Evolutionary conservation across 192 early-diverging fungal species (phyloP).

Genomic region (Podila epigama): DNA sequence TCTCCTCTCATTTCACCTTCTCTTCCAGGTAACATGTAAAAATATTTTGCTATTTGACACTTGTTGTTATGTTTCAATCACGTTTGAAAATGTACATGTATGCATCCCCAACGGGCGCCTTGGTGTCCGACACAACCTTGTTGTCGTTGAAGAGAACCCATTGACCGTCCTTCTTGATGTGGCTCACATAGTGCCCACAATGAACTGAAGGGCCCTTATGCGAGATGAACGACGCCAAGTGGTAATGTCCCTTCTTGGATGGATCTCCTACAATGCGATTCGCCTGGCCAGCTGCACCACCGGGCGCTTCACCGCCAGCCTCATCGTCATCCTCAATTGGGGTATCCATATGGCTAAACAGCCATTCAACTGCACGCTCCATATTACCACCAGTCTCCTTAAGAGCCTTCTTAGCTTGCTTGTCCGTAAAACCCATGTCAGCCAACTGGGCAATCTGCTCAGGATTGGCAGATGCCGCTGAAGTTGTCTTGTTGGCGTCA

Average conservation of each 20-base stretch:
- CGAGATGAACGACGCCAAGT: conserved; percentile 83
- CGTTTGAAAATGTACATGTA: conserved; percentile 78
- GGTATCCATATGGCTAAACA: conserved; percentile 88
- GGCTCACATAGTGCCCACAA: conserved; percentile 97
- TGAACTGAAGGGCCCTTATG: conserved; percentile 96
- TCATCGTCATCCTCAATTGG: conserved; percentile 53
- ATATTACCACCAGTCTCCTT: conserved; percentile 81
- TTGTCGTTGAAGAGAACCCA: conserved; percentile 98
- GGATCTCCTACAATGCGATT: conserved; percentile 43
- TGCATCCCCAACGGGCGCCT: conserved; percentile 68
- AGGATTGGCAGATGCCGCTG: conserved; percentile 21
- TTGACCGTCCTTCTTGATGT: conserved; percentile 69
- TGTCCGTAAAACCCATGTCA: conserved; percentile 92
- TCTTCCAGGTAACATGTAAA: no score
- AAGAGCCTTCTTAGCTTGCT: conserved; percentile 84
- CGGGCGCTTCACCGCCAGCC: conserved; percentile 2
- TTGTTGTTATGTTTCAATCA: background rate
- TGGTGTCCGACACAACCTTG: conserved; percentile 82
- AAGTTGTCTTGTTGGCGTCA: background rate
- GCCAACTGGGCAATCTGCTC: conserved; percentile 67
- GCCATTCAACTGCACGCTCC: conserved; percentile 94
- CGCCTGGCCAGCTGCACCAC: conserved; percentile 11
- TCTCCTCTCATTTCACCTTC: no score
- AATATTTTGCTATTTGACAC: no score
- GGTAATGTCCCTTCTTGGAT: conserved; percentile 63